A percentile compares a stretch with the other conserved stretches of the same genome.
phyloP scores from a whole-genome alignment of 495 filamentous ascomycete species.

The Penicillium roqueforti region DNA sequence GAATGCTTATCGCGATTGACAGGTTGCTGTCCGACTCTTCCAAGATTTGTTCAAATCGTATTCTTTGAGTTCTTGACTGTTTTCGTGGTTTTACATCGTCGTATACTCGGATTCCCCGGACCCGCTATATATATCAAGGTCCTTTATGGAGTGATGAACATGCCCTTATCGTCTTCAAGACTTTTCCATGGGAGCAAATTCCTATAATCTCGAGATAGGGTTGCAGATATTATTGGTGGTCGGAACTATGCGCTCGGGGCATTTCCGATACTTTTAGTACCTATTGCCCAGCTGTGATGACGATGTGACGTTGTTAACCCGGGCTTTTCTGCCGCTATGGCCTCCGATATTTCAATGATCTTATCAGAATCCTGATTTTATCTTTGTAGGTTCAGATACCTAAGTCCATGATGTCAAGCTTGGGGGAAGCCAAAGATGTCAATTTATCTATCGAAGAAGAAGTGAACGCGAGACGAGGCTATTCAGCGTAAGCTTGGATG shows the following conservation, averaged over 20 bases:
- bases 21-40: conserved; percentile 36
- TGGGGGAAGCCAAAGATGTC: conserved; percentile 15
- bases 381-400: background rate
- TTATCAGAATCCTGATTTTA: background rate
- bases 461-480: conserved; percentile 23
- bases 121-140: conserved; percentile 40
- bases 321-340: background rate
- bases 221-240: background rate
- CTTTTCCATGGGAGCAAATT: background rate
- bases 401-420: conserved; percentile 10
- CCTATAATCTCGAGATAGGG: background rate
- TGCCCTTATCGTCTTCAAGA: no score
- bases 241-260: background rate
- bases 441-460: conserved; percentile 19
- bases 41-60: conserved; percentile 41
- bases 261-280: background rate
- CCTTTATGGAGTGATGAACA: conserved; percentile 41
- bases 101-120: conserved; percentile 39
- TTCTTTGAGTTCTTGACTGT: conserved; percentile 44
- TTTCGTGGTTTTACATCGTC: conserved; percentile 36
- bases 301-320: background rate
- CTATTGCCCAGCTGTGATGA: background rate
- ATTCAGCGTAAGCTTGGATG: conserved; percentile 20
- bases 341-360: background rate
- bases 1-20: conserved; percentile 19